phyloP scores from a whole-genome alignment of 129 eudicot genomes.

The carrot (Daucus carota) region DH1_v3.0 NC_030383.2:55873001-55873500 shows the following conservation, averaged over 20 bases:
- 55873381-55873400: slow-evolving; percentile 13
- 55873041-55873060: no score
- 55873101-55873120: slow-evolving; percentile 97
- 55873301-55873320: slow-evolving; percentile 85
- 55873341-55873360: slow-evolving; percentile 90
- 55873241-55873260: slow-evolving; percentile 9
- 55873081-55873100: slow-evolving; percentile 98
- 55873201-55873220: neutral
- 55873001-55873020: no score
- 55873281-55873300: slow-evolving; percentile 75
- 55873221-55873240: neutral
- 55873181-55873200: slow-evolving; percentile 52
- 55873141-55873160: slow-evolving; percentile 94
- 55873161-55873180: slow-evolving; percentile 79
- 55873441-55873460: no score
- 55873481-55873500: no score
- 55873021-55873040: neutral
- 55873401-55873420: neutral
- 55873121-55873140: slow-evolving; percentile 97
- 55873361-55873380: slow-evolving; percentile 61
- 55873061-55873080: no score
- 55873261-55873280: slow-evolving; percentile 31
- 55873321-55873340: slow-evolving; percentile 90
- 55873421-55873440: no score
- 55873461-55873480: no score